Percentiles rank a stretch among this genome's conserved stretches.
Conservation (phyloP, 2,329 filamentous ascomycete genomes). For the Rachicladosporium sp. region DNA sequence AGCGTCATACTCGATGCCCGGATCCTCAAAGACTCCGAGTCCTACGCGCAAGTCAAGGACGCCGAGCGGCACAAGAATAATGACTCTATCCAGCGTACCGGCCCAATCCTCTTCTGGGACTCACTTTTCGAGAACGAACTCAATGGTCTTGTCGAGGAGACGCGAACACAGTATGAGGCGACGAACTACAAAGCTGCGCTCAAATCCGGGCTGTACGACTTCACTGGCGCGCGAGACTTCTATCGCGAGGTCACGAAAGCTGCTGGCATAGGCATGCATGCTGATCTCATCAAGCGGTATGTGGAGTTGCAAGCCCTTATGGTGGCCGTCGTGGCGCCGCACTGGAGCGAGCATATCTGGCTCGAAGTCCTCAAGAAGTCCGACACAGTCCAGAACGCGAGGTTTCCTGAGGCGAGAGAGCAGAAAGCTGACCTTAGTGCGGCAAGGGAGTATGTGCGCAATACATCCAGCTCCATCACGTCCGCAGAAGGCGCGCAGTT, state of each 20-base stretch:
- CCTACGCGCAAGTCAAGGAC: slow-evolving; percentile 30
- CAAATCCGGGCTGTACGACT: slow-evolving; percentile 75
- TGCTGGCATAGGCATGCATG: slow-evolving; percentile 75
- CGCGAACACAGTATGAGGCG: slow-evolving; percentile 62
- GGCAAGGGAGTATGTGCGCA: slow-evolving; percentile 69
- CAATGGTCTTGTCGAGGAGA: slow-evolving; percentile 68
- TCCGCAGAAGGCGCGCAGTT: slow-evolving; percentile 70
- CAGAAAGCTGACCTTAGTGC: slow-evolving; percentile 58
- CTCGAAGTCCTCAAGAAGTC: slow-evolving; percentile 72
- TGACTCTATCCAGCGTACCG: slow-evolving; percentile 59
- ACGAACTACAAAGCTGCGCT: slow-evolving; percentile 80
- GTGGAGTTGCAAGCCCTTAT: slow-evolving; percentile 77
- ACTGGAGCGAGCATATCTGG: slow-evolving; percentile 94
- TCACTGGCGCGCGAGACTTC: slow-evolving; percentile 75
- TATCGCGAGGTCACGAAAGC: slow-evolving; percentile 75
- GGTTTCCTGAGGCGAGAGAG: slow-evolving; percentile 58
- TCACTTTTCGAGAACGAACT: slow-evolving; percentile 87
- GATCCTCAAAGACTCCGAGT: slow-evolving; percentile 29
- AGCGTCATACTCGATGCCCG: slow-evolving; percentile 57
- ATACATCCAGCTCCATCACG: slow-evolving; percentile 60
- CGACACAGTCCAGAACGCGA: slow-evolving; percentile 64
- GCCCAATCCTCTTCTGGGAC: slow-evolving; percentile 68
- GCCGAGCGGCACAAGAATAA: slow-evolving; percentile 34
- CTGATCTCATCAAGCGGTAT: slow-evolving; percentile 64
- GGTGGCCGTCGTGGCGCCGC: slow-evolving; percentile 72